Conservation (phyloP, 805 yeast genomes). For the Teunomyces kruisii region DNA sequence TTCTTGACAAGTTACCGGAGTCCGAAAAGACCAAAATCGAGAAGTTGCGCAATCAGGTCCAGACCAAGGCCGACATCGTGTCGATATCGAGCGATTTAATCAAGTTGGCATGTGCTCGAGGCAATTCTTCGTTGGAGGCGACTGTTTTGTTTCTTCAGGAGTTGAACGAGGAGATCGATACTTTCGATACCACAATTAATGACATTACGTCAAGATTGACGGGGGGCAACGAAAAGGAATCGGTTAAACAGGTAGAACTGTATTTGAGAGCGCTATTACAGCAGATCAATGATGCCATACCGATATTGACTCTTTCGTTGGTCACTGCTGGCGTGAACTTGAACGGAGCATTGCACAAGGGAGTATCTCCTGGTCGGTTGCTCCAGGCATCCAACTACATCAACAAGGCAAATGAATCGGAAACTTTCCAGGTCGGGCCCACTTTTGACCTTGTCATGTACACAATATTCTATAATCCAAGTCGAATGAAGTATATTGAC, state of each 20-base stretch:
- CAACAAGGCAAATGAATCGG: conserved; percentile 13
- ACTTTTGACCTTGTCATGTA: conserved; percentile 55
- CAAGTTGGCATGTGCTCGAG: conserved; percentile 59
- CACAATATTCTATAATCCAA: conserved; percentile 61
- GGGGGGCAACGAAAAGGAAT: conserved; percentile 30
- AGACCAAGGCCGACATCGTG: conserved; percentile 58
- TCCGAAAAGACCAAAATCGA: conserved; percentile 49
- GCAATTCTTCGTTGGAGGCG: conserved; percentile 55
- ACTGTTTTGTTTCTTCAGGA: conserved; percentile 55
- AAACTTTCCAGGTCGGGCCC: conserved; percentile 52
- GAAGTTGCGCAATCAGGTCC: conserved; percentile 43
- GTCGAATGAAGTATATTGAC: conserved; percentile 35
- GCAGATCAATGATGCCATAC: conserved; percentile 67
- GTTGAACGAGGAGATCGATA: conserved; percentile 56
- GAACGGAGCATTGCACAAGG: conserved; percentile 46
- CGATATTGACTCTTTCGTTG: conserved; percentile 62
- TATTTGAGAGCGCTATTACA: conserved; percentile 48
- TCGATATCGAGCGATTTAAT: conserved; percentile 69
- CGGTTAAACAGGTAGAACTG: conserved; percentile 46
- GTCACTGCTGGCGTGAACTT: conserved; percentile 68
- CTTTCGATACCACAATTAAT: conserved; percentile 52
- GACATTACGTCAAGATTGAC: conserved; percentile 32
- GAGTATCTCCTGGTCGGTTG: conserved; percentile 63
- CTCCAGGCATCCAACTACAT: conserved; percentile 60
- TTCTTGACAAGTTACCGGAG: conserved; percentile 55